Evolutionary conservation across 1,284 basidiomycete genomes (phyloP), one percentile per base, ranked within the genome.

Genomic region (Microbotryomycetes sp.): DNA sequence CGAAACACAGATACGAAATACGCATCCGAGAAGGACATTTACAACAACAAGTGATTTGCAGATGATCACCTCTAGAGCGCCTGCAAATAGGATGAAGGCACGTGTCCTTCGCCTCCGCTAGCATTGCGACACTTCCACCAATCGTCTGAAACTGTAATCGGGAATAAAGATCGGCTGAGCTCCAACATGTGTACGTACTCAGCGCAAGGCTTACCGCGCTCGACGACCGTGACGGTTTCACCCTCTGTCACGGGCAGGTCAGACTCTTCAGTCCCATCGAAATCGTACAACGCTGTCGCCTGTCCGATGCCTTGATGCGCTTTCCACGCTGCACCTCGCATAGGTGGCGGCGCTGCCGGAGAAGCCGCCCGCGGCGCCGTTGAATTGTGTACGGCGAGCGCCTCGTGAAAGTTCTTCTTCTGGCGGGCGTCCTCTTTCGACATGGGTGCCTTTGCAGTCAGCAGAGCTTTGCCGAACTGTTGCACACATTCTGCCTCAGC

Each of bases 281-380:
- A 66, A 51, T 66, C 65, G 30, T 64, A 66, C 54, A 61, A 15
- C 2, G 57, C 59, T 13, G 23, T 52, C 5, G 61, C 60, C 2
- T 26, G 28, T 47, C 56, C 24, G 23, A 55, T 1, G 1, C 41
- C n/a, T 16, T n/a, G 11, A 48, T 15, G 15, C 45, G 54, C 11
- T 23, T 30, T 13, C 21, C 45, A 11, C 6, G 28, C 30, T 2
- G 24, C 49, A 18, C 24, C 53, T 21, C 58, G 21, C 6, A 54
- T 9, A 3, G 60, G 57, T 15, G 54, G 57, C 15, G 52, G 52
- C 1, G 49, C 49, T 1, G 28, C 30, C 16, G 51, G 47, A 13
- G 46, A 49, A 5, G 52, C n/a, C 3, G 47, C 46, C 15, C 50
- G 55, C 11, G 50, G 18, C 0, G 53, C 28, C 16, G 35, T 6